Base-by-base conservation (phyloP, 2,329 filamentous ascomycete genomes). In the Ophiocordyceps sinensis region DNA sequence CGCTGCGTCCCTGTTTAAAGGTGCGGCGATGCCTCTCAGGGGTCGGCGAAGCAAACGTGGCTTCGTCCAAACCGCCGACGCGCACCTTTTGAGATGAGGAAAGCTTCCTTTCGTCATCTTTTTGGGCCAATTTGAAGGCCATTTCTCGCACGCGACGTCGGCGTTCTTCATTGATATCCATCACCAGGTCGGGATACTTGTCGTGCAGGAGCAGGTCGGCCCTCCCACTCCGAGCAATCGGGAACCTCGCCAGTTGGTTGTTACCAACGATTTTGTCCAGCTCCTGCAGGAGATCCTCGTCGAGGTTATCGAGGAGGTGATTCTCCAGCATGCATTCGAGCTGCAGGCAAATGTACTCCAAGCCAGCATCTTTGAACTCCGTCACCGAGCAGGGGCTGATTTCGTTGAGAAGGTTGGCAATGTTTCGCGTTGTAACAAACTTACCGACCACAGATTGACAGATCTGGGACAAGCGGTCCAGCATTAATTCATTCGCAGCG, bases 251-350 rank as follows among this genome's bases (percentile, higher is more conserved):
- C 34, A 87, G 64, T 55, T 98, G 91, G 49, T 94, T 93, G 36
- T 79, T 76, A 44, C 81, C 79, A 13, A 94, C 86, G 11, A 86
- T 73, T 39, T 73, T 68, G 55, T 95, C 86, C 3, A 98, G 70
- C 41, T 95, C 85, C 3, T 73, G 52, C 14, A 95, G 63, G n/a
- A 96, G 64, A 44, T 93, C 82, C 35, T 83, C 77, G 41, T 96
- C 88, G 14, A 98, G 72, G 43, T 86, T 82, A 48, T 93, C 84
- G 3, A 98, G 70, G 14, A 89, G 70, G 50, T 85, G 82, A 47
- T 94, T 94, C 53, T 95, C 87, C 39, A 98, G 76, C 71, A 96
- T 85, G 7, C 79, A 77, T 59, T 98, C 91, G 43, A 96, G 69
- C 53, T 94, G 93, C 36, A 94, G 66, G 52, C 87, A 94, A 19